Base-by-base conservation (phyloP, 2,329 filamentous ascomycete genomes). In the Chrysoporthe deuterocubensis region DNA sequence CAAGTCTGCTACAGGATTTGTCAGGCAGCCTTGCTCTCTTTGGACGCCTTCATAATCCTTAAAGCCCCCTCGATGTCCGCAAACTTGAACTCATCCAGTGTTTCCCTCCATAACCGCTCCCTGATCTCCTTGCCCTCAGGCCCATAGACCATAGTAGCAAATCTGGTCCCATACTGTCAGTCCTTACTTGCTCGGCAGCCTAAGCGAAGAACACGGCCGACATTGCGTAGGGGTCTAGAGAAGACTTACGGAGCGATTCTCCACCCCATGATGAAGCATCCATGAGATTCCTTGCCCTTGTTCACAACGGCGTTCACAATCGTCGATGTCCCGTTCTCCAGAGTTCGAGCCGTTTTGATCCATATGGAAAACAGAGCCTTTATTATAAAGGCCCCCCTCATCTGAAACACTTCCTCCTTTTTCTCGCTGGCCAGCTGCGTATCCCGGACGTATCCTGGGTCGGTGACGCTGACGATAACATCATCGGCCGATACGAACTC, bases 381-480 rank as follows among this genome's bases (percentile, higher is more conserved):
- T 32, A 68, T 48, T 9, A 66, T 1, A 1, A 54, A 62, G 5
- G 43, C 62, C 1, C 50, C 62, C 8, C 40, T 42, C 18, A 42
- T 44, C 3, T 21, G 6, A 8, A 42, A 13, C n/a, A 40, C 13
- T 21, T 26, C 21, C 13, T 43, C 43, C 54, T 56, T 50, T 18
- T 54, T 21, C 4, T 71, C 71, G 13, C 60, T 62, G 8, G 57
- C 65, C 40, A 71, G 75, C 73, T 34, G 71, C 0, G 85, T 86
- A 2, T 81, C 82, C 46, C 76, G 78, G 8, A 79, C 75, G 57
- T 78, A 75, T 0, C 81, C 84, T 0, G 84, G 84, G 26, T 84
- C 82, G 1, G 80, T 81, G 1, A 83, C 68, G 64, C 85, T 86
- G 52, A 86, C 74, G 8, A 82, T 69, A 0, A 83, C 78, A 46